Evolutionary conservation across 129 eudicot species (phyloP).

Genomic region (Artemisia tridentata): DNA sequence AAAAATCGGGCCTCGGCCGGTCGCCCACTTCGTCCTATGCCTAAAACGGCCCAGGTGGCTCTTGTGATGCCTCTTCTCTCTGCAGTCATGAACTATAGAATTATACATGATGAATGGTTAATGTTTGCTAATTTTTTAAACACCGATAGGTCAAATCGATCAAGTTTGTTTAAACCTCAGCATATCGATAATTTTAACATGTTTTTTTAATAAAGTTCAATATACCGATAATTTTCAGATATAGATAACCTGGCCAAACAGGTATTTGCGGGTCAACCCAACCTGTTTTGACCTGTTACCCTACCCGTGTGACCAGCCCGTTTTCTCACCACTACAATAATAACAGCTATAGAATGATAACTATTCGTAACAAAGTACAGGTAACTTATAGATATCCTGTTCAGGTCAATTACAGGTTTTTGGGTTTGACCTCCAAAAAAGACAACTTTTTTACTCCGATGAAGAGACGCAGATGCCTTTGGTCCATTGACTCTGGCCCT

Average conservation of each 20-base stretch:
- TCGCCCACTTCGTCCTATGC: no score
- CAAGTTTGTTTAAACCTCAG: no score
- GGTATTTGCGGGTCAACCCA: not conserved
- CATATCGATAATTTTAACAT: no score
- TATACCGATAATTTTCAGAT: no score
- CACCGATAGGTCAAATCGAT: no score
- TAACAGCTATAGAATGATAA: not conserved
- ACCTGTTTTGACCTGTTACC: not conserved
- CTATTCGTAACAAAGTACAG: no score
- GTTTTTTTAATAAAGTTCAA: no score
- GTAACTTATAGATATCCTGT: constrained; percentile 51
- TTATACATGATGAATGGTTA: no score
- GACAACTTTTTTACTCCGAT: constrained; percentile 36
- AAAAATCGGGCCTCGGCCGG: no score
- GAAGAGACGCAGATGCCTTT: constrained; percentile 21
- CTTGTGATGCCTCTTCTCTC: constrained; percentile 56
- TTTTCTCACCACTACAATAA: not conserved
- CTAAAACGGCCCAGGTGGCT: constrained; percentile 7
- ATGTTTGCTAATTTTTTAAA: no score
- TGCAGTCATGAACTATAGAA: constrained; percentile 15
- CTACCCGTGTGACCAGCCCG: not conserved
- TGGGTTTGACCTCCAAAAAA: constrained; percentile 21
- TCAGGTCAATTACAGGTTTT: constrained; percentile 60
- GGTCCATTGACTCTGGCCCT: constrained; percentile 30
- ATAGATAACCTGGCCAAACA: not conserved